Evolutionary conservation across 257 asterid species (phyloP).

Genomic region (Penstemon eatonii): DNA sequence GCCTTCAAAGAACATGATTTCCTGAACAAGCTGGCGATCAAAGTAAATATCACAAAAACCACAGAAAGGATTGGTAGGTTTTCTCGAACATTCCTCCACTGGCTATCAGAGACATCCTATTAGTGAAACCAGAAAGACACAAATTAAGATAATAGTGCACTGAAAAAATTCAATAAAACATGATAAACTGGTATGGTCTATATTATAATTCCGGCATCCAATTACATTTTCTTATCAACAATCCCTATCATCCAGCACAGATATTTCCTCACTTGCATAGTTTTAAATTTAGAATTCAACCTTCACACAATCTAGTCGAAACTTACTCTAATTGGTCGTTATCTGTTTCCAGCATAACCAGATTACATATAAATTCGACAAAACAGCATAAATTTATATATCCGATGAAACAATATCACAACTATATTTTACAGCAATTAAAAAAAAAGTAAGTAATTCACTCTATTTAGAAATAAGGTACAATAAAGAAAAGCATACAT

Average conservation of each 20-base stretch:
- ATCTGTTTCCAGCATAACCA: neutral
- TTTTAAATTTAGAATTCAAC: neutral
- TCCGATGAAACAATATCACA: neutral
- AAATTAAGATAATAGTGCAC: slow-evolving; percentile 21
- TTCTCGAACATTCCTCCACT: slow-evolving; percentile 93
- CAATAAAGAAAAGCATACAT: slow-evolving; percentile 40
- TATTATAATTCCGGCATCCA: slow-evolving; percentile 6
- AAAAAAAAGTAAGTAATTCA: neutral
- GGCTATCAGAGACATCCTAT: slow-evolving; percentile 89
- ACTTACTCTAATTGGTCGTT: slow-evolving; percentile 3
- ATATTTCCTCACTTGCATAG: slow-evolving; percentile 9
- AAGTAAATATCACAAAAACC: slow-evolving; percentile 70
- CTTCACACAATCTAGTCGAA: neutral
- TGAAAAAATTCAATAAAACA: neutral
- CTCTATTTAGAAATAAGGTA: neutral
- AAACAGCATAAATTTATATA: neutral
- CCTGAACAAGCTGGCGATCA: slow-evolving; percentile 59
- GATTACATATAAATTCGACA: slow-evolving; percentile 1
- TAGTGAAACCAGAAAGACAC: slow-evolving; percentile 10
- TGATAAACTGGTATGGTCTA: neutral
- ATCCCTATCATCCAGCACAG: neutral
- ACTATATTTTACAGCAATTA: too few species aligned
- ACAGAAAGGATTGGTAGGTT: slow-evolving; percentile 66
- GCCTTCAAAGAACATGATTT: slow-evolving; percentile 55
- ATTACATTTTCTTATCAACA: neutral